Base-by-base conservation (phyloP, 2,329 filamentous ascomycete species). In the Penicillium rolfsii region DNA sequence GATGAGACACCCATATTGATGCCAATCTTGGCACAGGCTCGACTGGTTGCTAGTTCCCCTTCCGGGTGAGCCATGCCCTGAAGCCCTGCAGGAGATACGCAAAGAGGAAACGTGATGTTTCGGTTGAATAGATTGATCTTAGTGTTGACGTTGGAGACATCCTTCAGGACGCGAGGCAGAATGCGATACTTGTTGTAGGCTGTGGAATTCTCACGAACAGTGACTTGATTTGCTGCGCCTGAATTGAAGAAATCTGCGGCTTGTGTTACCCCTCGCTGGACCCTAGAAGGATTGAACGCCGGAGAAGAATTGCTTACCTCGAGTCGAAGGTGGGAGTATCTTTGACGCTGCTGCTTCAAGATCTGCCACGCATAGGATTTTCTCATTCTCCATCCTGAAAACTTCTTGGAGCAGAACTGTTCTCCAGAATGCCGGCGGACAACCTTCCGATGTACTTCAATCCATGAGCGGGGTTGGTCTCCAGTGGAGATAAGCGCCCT, bases 181-280 rank as follows among this genome's bases (percentile, higher is more conserved):
- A 84, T 77, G 54, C 79, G 78, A 69, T 82, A 84, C 30, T 79
- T 77, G 59, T 79, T 72, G 69, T 80, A 87, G 2, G 83, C 83
- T 0, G 77, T 76, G 30, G 79, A 75, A 62, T 87, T 87, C 58
- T 85, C 84, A 11, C 72, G 70, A n/a, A 85, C 58, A 1, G 69
- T 71, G 9, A 71, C 61, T 58, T 71, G 69, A 33, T 68, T 63
- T n/a, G 67, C 71, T 35, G 83, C 82, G 5, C 84, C 84, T 55
- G 82, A 83, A 65, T 86, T 85, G 73, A 81, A 85, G 73, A 85
- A 86, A 53, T 85, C 83, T 79, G 62, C 12, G 40, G 36, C 26
- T 45, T 24, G 9, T 30, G 12, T 24, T 22, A n/a, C 55, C 50
- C 55, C 19, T 40, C 33, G 50, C 64, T 61, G 57, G 43, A 26